Evolutionary conservation across 129 eudicot species (phyloP).

Genomic region (Ambrosia trifida): DNA sequence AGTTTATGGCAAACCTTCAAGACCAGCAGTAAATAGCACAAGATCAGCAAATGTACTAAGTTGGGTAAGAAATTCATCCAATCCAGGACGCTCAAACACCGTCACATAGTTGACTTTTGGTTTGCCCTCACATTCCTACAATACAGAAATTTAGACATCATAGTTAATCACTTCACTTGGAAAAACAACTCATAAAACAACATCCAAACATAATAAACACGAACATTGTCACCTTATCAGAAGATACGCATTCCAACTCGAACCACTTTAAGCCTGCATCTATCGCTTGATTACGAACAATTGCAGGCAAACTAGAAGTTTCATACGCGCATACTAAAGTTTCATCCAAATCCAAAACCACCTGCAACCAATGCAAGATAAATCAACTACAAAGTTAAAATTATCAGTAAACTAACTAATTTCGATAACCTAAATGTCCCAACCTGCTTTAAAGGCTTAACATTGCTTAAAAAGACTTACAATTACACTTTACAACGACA

Average conservation of each 20-base stretch:
- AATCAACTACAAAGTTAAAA: constrained; percentile 8
- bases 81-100: constrained; percentile 96
- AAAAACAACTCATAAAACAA: background rate
- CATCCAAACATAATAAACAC: constrained; percentile 6
- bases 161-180: background rate
- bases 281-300: constrained; percentile 78
- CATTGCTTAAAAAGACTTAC: no score
- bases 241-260: constrained; percentile 89
- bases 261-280: constrained; percentile 97
- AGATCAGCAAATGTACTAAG: constrained; percentile 90
- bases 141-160: constrained; percentile 26
- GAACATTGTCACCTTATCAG: constrained; percentile 66
- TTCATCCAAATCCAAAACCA: constrained; percentile 98
- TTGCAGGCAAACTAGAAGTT: constrained; percentile 83
- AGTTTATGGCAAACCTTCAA: constrained; percentile 66
- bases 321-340: constrained; percentile 95
- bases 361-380: constrained; percentile 52
- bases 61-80: constrained; percentile 74
- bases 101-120: constrained; percentile 95
- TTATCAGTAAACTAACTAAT: background rate
- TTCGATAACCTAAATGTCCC: background rate
- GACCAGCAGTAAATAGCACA: constrained; percentile 94
- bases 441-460: no score
- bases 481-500: no score
- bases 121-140: constrained; percentile 89